Evolutionary conservation across 1,284 basidiomycete species (phyloP).

Genomic region (Omphalotus olearius): DNA sequence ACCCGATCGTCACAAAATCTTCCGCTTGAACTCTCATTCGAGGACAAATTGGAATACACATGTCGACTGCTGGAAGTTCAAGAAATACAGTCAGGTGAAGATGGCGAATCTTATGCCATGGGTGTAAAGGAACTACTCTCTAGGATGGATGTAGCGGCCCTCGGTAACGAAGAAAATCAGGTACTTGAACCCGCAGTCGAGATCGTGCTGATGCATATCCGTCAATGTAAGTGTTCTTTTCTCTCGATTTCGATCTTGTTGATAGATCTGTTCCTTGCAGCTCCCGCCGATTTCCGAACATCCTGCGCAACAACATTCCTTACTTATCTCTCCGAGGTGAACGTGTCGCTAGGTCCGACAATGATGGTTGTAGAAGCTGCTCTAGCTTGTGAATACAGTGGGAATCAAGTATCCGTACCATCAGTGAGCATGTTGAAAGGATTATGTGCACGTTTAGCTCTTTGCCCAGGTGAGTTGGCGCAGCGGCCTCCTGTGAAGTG

Average conservation of each 20-base stretch:
- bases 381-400: constrained; percentile 56
- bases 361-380: constrained; percentile 61
- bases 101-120: constrained; percentile 57
- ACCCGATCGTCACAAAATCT: constrained; percentile 38
- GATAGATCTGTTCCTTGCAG: constrained; percentile 26
- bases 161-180: constrained; percentile 24
- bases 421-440: constrained; percentile 49
- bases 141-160: constrained; percentile 33
- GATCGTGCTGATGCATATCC: constrained; percentile 43
- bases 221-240: constrained; percentile 33
- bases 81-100: constrained; percentile 41
- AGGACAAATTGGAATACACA: constrained; percentile 34
- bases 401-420: constrained; percentile 40
- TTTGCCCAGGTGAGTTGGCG: constrained; percentile 42
- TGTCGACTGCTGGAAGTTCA: constrained; percentile 53
- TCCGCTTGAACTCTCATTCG: constrained; percentile 26
- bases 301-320: constrained; percentile 48
- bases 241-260: background rate
- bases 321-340: constrained; percentile 40
- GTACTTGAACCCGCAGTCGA: constrained; percentile 57
- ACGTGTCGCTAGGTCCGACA: constrained; percentile 46
- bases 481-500: background rate
- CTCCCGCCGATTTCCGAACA: constrained; percentile 37
- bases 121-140: constrained; percentile 44
- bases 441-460: constrained; percentile 39